Base-by-base conservation (phyloP, 805 yeast species). In the Sungouiozyma ichnusensis region DNA sequence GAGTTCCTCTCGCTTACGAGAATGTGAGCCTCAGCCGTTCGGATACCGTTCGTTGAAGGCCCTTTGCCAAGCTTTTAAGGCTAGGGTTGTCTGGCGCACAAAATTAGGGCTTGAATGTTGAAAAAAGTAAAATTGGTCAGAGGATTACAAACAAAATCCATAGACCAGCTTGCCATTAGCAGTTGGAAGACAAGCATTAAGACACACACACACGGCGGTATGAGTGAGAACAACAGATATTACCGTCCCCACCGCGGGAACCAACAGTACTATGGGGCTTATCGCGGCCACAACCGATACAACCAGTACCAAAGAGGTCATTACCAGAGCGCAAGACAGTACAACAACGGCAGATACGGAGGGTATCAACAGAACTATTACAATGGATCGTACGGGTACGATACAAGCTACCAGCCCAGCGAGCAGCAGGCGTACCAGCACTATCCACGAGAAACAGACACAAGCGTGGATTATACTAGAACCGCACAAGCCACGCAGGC, bases 341-440 rank as follows among this genome's bases (percentile, higher is more conserved):
- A 27, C 33, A 17, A 20, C 15, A 11, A 19, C 24, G 29, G 35
- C 18, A 6, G 29, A 11, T 24, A 16, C 24, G n/a, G 44, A 31
- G 24, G 20, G 18, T 37, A 33, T 14, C 33, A 24, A 11, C 29
- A 24, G 11, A 6, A 24, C 6, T 17, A 18, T 15, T 39, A 44
- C 20, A 37, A 33, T 24, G 31, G 38, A 14, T 8, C 31, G 27
- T 17, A 27, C 27, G 24, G 37, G 16, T 13, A 3, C 29, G 32
- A 32, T 19, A 20, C 36, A 18, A 15, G 29, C 9, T 24, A 24
- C 11, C 29, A 6, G 29, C n/a, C n/a, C n/a, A n/a, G n/a, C n/a
- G n/a, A n/a, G 29, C 9, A 7, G 29, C 40, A 11, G 24, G 13
- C 16, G 36, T 40, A 19, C 32, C 40, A 37, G n/a, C 46, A 17